Conservation (phyloP, 805 yeast genomes). For the Trichomonascus vanleenenianus region DNA sequence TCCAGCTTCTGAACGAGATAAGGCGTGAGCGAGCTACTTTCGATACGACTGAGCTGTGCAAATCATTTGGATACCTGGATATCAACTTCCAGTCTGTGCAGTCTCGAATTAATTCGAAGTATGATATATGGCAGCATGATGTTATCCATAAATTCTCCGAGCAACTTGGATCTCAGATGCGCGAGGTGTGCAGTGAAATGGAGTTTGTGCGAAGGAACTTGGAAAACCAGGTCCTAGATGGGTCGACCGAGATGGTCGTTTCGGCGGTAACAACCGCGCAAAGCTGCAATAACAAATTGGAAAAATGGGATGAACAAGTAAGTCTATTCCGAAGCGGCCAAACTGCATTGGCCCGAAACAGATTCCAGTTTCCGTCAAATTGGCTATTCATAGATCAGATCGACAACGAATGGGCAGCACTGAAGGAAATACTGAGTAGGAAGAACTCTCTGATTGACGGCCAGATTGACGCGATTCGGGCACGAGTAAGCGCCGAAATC, state of each 20-base stretch:
- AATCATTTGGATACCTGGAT: constrained; percentile 34
- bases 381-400: constrained; percentile 63
- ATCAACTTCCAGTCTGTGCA: constrained; percentile 50
- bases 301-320: constrained; percentile 20
- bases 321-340: constrained; percentile 32
- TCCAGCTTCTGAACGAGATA: constrained; percentile 37
- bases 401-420: constrained; percentile 38
- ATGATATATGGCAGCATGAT: constrained; percentile 50
- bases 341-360: constrained; percentile 33
- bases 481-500: constrained; percentile 37
- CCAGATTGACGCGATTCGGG: constrained; percentile 36
- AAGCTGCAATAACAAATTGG: constrained; percentile 20
- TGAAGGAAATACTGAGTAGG: constrained; percentile 32
- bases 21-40: constrained; percentile 38
- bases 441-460: constrained; percentile 34
- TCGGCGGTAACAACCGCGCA: constrained; percentile 35
- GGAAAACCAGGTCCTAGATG: constrained; percentile 31
- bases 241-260: constrained; percentile 33
- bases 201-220: constrained; percentile 29
- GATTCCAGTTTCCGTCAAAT: constrained; percentile 41
- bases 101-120: constrained; percentile 42
- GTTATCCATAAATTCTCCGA: constrained; percentile 36
- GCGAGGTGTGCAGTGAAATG: constrained; percentile 28
- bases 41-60: constrained; percentile 40
- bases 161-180: constrained; percentile 29